Evolutionary conservation across 1,284 basidiomycete species (phyloP), one percentile per base, ranked within the genome.

Genomic region (Cryptococcus jaspeensis): DNA sequence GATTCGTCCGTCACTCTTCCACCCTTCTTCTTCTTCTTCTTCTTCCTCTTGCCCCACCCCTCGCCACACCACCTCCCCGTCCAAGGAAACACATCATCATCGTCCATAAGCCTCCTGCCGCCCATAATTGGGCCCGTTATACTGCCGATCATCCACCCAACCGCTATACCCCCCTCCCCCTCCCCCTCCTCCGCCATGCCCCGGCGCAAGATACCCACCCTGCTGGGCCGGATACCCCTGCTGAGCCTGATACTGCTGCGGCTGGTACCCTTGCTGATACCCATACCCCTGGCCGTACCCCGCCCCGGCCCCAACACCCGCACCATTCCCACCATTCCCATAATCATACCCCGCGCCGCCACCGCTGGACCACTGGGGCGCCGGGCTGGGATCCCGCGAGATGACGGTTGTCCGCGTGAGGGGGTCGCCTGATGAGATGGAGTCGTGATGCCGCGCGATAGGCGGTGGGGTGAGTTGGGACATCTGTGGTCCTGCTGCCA

Each of bases 101-200:
- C 66, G 43, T 12, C 64, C 62, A 52, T 58, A 64, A 16, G 63
- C 65, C 47, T 70, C 59, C 12, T 61, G 22, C 20, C 48, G 42
- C 2, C 64, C 64, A 56, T 75, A 76, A 55, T 73, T 56, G 8
- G 64, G 66, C 9, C 74, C 75, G 52, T 77, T 77, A 50, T 73
- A 77, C 8, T 50, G 25, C 22, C 49, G 55, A n/a, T 61, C 64
- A 57, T 74, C 74, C 15, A 74, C 71, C 69, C 70, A 75, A 18
- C 63, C 62, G 3, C 53, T 41, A 35, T 35, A n/a, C 43, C 18
- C 54, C 23, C 20, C 23, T n/a, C 42, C 46, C 22, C 41, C 53
- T 50, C 45, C 42, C 40, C 55, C 50, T 25, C 36, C 50, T 12
- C 44, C 39, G 43, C 49, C 52, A 43, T 48, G 15, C 13, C 35